A percentile compares a stretch with the other conserved stretches of the same genome.
Evolutionary conservation across 2,329 filamentous ascomycete species (phyloP).

Genomic region (Colletotrichum gigasporum): DNA sequence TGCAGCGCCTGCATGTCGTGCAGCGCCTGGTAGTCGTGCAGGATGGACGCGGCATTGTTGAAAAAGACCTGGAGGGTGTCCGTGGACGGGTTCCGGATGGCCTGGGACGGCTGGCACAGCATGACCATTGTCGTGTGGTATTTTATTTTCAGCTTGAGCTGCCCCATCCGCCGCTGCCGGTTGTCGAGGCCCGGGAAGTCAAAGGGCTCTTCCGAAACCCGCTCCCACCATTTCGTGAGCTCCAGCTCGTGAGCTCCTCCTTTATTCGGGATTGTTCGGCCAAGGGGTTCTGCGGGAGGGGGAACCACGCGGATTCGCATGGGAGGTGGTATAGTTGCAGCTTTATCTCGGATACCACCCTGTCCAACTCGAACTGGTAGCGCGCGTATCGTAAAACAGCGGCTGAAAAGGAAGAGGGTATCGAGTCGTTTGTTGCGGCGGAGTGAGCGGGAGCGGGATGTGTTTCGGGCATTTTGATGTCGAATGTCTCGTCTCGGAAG

Average conservation of each 20-base stretch:
- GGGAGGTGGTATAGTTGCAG: constrained; percentile 37
- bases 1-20: constrained; percentile 41
- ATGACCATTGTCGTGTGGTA: constrained; percentile 45
- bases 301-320: constrained; percentile 29
- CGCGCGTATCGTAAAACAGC: constrained; percentile 35
- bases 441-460: not conserved
- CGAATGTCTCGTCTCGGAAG: constrained; percentile 48
- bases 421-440: not conserved
- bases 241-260: constrained; percentile 26
- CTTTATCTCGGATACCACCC: constrained; percentile 37
- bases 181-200: constrained; percentile 13
- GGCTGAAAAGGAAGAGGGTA: not conserved
- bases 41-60: constrained; percentile 36
- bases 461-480: constrained; percentile 37
- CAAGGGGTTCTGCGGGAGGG: constrained; percentile 3
- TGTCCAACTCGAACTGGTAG: constrained; percentile 38
- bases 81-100: constrained; percentile 39
- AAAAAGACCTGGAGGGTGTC: constrained; percentile 42
- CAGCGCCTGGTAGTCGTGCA: constrained; percentile 42
- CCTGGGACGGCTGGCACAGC: constrained; percentile 48
- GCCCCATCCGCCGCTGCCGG: constrained; percentile 32
- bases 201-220: constrained; percentile 8
- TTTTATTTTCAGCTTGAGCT: constrained; percentile 41
- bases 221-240: constrained; percentile 27
- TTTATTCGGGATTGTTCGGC: constrained; percentile 30